Percentiles rank a stretch among this genome's conserved stretches.
Evolutionary conservation across 2,329 filamentous ascomycete genomes (phyloP).

Genomic region (Akanthomyces uredinophilus): DNA sequence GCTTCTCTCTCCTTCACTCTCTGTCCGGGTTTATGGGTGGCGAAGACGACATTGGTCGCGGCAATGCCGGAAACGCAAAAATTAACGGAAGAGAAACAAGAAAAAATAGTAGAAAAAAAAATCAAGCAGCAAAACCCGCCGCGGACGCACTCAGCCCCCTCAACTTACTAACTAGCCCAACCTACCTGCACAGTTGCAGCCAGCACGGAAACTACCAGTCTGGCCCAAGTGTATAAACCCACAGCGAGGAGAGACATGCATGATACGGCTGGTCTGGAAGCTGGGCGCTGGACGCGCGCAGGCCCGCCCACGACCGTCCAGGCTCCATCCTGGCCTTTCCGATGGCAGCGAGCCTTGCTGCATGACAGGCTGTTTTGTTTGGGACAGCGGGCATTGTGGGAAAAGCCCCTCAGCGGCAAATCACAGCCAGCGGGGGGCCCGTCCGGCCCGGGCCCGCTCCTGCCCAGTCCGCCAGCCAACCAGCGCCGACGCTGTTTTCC

Average conservation of each 20-base stretch:
- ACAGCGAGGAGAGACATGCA: slow-evolving; percentile 2
- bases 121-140: not conserved
- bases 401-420: not conserved
- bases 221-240: not conserved
- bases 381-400: not conserved
- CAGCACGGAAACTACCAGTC: not conserved
- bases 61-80: not conserved
- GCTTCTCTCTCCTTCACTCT: too few relatives aligned
- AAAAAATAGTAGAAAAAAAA: too few relatives aligned
- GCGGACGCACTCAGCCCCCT: not conserved
- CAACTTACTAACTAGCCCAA: not conserved
- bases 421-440: not conserved
- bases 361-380: not conserved
- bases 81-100: too few relatives aligned
- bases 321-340: not conserved
- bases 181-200: not conserved
- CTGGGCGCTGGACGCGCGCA: not conserved
- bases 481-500: not conserved
- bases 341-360: not conserved
- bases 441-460: slow-evolving; percentile 2
- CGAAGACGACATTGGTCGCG: not conserved
- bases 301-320: not conserved
- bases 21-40: not conserved
- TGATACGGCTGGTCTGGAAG: not conserved
- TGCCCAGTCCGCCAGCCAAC: not conserved